Percentiles rank a stretch among this genome's conserved stretches.
Conservation (phyloP, 139 green algal genomes). For the Coelastrella sp. region DNA sequence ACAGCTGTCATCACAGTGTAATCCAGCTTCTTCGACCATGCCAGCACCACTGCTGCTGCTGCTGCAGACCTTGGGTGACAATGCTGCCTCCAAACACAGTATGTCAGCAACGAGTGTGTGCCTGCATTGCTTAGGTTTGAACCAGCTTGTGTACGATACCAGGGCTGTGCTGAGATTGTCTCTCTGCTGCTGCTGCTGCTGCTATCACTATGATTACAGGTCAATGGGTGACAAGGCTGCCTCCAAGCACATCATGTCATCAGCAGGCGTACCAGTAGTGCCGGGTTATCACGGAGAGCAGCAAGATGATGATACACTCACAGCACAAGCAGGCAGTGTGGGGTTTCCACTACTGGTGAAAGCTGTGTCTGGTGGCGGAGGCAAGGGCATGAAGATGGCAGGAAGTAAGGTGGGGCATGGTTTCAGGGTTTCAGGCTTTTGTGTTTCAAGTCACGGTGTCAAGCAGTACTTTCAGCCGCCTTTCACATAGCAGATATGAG, state of each 20-base stretch:
- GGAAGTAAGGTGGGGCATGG: constrained; percentile 49
- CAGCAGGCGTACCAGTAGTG: constrained; percentile 87
- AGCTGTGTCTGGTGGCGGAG: constrained; percentile 85
- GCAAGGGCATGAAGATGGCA: constrained; percentile 94
- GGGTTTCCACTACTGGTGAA: constrained; percentile 93
- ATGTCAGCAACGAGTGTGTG: too few species aligned
- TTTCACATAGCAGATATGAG: too few species aligned
- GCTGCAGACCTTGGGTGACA: too few species aligned
- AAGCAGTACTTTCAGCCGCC: too few species aligned
- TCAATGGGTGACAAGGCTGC: constrained; percentile 80
- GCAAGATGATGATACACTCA: constrained; percentile 67
- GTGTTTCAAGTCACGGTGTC: too few species aligned
- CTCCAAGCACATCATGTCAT: constrained; percentile 84
- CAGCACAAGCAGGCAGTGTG: constrained; percentile 65
- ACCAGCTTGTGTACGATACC: too few species aligned
- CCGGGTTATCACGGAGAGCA: constrained; percentile 87
- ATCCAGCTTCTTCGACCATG: too few species aligned
- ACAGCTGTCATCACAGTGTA: too few species aligned
- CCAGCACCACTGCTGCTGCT: neutral
- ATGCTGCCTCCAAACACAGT: too few species aligned
- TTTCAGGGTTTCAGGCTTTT: too few species aligned
- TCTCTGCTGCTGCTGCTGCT: neutral
- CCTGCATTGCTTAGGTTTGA: too few species aligned
- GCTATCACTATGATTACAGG: neutral
- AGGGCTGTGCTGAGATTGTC: too few species aligned